Base-by-base conservation (phyloP, 2,329 filamentous ascomycete species). In the Sordariomycetes sp. region DNA sequence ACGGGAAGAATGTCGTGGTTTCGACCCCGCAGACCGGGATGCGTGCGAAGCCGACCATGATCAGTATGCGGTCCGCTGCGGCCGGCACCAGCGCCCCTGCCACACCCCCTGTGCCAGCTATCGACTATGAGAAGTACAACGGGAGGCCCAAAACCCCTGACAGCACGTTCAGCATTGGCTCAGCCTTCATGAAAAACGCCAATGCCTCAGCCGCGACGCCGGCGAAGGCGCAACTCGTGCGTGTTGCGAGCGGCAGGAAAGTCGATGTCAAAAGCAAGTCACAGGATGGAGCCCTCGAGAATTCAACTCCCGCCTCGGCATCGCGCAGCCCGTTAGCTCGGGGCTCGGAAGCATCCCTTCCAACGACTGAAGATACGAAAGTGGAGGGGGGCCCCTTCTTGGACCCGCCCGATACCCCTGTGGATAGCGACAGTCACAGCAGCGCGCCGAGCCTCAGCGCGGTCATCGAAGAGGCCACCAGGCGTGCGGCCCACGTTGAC, bases 41-140 rank as follows among this genome's bases (percentile, higher is more conserved):
- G 68, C 85, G 91, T 61, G 89, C 88, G 62, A 95, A 94, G 72
- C 90, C 94, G 11, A 92, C 90, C 40, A 87, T 97, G 68, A 91
- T 99, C 69, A 96, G 90, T 66, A 91, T 99, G 63, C 94, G 90
- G 71, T 88, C 88, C 7, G 81, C 79, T 22, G 79, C 76, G 59
- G 83, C 75, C 65, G 78, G 72, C 57, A 77, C 79, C 35, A 76
- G 70, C 34, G 79, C 79, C 43, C 72, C 77, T 59, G 72, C 76
- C 55, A 75, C 87, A 20, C 89, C 90, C 3, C 89, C 89, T 0
- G 86, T 93, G 6, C 88, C 89, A 7, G 76, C 76, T 59, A 85
- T 94, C 64, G 85, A 91, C 65, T 82, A 79, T 62, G 79, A 79
- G 61, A 82, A 78, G 67, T 86, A 83, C 66, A 46, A 34, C 51